Evolutionary conservation across 2,329 filamentous ascomycete species (phyloP), one percentile per base, ranked within the genome.

Genomic region (Mariannaea sp.): DNA sequence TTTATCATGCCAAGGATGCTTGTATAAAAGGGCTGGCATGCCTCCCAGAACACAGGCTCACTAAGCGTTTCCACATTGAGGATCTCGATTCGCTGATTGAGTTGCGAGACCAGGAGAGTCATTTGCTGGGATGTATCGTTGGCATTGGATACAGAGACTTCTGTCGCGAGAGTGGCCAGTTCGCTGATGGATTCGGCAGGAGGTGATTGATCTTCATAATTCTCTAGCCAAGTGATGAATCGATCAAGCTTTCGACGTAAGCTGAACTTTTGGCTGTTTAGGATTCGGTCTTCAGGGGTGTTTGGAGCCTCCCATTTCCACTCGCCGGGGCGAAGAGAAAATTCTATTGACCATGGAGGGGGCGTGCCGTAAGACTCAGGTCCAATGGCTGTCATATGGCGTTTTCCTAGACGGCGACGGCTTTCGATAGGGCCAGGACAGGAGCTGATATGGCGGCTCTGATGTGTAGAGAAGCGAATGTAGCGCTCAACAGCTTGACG

Each of bases 361-460:
- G 73, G 67, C 14, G 69, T 70, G 7, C 70, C 61, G 4, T 65
- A 63, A 17, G 74, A 66, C 7, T 71, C 65, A 20, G 77, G 73
- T 49, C 78, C 70, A 53, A 81, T 67, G 45, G 76, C 80, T 16
- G 77, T 80, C 74, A 84, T 81, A 45, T 75, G 77, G 49, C 82
- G 76, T 65, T 75, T 82, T 29, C 80, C 80, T 16, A 78, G 62
- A 6, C 81, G 75, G 24, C 78, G 79, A 24, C 79, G 76, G 62
- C 74, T 77, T 68, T 85, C 82, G 57, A 85, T 71, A 1, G 81
- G 81, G 0, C 81, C 82, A 0, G 79, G 77, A 6, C 77, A 72
- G 20, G 76, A 79, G 61, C 72, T 75, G 10, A 76, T 56, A 24
- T 55, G 61, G 41, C 74, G 68, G 19, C 58, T 56, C 4, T 63